A percentile compares a stretch with the other conserved stretches of the same genome.
Evolutionary conservation across 2,329 filamentous ascomycete genomes (phyloP).

Genomic region (Penicillium sp.): DNA sequence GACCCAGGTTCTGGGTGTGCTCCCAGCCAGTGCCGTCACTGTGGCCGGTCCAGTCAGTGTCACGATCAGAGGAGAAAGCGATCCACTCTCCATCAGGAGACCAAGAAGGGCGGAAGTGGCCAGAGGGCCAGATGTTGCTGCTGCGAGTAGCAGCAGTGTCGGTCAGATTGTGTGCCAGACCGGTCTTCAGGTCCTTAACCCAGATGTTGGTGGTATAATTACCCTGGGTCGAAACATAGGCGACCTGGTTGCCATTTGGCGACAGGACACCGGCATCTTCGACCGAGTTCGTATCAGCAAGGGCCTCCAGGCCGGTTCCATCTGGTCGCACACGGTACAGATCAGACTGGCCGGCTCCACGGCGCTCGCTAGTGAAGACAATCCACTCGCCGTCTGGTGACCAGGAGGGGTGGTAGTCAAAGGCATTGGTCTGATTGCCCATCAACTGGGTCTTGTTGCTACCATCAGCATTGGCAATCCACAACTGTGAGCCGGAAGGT

Average conservation of each 20-base stretch:
- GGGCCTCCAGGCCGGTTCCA: constrained; percentile 37
- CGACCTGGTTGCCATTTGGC: constrained; percentile 40
- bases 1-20: constrained; percentile 14
- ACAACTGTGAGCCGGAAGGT: constrained; percentile 27
- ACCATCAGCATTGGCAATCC: constrained; percentile 43
- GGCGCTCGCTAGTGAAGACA: constrained; percentile 45
- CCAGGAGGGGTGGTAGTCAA: constrained; percentile 44
- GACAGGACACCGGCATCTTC: constrained; percentile 43
- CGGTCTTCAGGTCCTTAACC: constrained; percentile 41
- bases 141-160: constrained; percentile 27
- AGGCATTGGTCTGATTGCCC: constrained; percentile 4
- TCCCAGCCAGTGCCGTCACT: constrained; percentile 29
- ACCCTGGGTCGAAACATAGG: constrained; percentile 43
- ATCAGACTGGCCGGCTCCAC: constrained; percentile 44
- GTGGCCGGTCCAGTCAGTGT: constrained; percentile 47
- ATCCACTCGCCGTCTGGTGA: constrained; percentile 44
- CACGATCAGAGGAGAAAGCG: constrained; percentile 45
- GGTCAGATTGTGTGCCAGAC: constrained; percentile 38
- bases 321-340: constrained; percentile 41
- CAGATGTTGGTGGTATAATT: constrained; percentile 45
- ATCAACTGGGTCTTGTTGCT: constrained; percentile 39
- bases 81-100: constrained; percentile 3
- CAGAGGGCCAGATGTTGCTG: constrained; percentile 19
- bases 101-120: constrained; percentile 34
- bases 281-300: constrained; percentile 37